Evolutionary conservation across 208 protist species (phyloP).

Genomic region (Wallacemonas sp.): DNA sequence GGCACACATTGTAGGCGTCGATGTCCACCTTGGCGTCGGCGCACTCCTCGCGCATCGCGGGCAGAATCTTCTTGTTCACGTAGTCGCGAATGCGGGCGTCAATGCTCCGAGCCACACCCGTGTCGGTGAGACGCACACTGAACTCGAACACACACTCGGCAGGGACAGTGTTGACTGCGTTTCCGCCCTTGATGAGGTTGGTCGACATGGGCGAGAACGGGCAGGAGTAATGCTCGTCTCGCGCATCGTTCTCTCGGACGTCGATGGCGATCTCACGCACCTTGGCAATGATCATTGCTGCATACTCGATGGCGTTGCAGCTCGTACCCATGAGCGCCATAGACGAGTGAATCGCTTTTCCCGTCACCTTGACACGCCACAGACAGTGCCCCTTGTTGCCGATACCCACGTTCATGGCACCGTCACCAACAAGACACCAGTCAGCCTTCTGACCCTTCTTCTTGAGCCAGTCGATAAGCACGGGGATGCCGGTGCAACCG

Average conservation of each 20-base stretch:
- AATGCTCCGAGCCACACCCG: constrained; percentile 18
- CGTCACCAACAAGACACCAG: constrained; percentile 41
- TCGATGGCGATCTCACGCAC: constrained; percentile 27
- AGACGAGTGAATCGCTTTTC: constrained; percentile 52
- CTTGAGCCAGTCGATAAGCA: constrained; percentile 33
- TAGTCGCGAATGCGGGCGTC: constrained; percentile 26
- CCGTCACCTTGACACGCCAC: constrained; percentile 32
- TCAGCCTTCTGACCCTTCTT: constrained; percentile 29
- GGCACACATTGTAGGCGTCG: constrained; percentile 10
- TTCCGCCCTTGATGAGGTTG: constrained; percentile 38
- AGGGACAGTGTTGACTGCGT: constrained; percentile 53
- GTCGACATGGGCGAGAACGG: constrained; percentile 26
- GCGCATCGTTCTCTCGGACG: constrained; percentile 14
- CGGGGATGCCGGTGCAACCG: constrained; percentile 28
- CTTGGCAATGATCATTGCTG: constrained; percentile 38
- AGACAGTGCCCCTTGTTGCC: constrained; percentile 29
- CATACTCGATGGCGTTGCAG: constrained; percentile 41
- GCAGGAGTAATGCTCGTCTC: constrained; percentile 23
- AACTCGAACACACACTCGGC: constrained; percentile 42
- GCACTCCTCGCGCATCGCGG: constrained; percentile 42
- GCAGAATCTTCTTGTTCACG: constrained; percentile 28
- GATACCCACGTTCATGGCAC: constrained; percentile 21
- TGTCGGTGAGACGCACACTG: constrained; percentile 35
- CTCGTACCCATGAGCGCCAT: constrained; percentile 35
- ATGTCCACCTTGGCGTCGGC: constrained; percentile 29